Conservation (phyloP, 2,329 filamentous ascomycete genomes). For the Trichophyton simii region DNA sequence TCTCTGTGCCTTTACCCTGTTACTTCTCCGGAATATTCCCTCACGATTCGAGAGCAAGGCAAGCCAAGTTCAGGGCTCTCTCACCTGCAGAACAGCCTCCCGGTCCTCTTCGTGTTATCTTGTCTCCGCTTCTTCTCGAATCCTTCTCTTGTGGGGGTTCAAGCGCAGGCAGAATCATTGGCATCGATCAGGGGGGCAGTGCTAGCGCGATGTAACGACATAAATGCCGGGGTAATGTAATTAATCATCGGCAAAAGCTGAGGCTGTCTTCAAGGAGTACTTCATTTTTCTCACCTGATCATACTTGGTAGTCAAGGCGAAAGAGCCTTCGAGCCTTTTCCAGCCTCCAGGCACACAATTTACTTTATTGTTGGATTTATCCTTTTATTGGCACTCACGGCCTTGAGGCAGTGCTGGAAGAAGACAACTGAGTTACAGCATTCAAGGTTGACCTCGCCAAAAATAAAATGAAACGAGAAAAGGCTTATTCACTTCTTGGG, state of each 20-base stretch:
- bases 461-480: not conserved
- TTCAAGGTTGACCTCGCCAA: not conserved
- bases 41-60: not conserved
- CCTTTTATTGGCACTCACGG: not conserved
- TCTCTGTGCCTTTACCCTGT: too few species aligned
- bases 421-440: not conserved
- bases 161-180: not conserved
- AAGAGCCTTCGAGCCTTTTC: not conserved
- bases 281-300: too few species aligned
- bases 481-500: not conserved
- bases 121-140: slow-evolving; percentile 1
- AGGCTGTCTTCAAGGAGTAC: not conserved
- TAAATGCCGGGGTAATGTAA: not conserved
- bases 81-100: not conserved
- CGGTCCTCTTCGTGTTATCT: not conserved
- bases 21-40: too few species aligned
- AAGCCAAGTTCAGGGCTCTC: not conserved
- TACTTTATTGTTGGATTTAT: not conserved
- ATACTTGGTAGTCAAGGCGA: not conserved
- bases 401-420: not conserved
- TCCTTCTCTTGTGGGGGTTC: not conserved
- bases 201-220: not conserved
- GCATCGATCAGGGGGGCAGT: not conserved
- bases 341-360: not conserved
- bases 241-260: not conserved